Evolutionary conservation across 495 filamentous ascomycete genomes (phyloP), one percentile per base, ranked within the genome.

Genomic region (Aspergillus ostianus): DNA sequence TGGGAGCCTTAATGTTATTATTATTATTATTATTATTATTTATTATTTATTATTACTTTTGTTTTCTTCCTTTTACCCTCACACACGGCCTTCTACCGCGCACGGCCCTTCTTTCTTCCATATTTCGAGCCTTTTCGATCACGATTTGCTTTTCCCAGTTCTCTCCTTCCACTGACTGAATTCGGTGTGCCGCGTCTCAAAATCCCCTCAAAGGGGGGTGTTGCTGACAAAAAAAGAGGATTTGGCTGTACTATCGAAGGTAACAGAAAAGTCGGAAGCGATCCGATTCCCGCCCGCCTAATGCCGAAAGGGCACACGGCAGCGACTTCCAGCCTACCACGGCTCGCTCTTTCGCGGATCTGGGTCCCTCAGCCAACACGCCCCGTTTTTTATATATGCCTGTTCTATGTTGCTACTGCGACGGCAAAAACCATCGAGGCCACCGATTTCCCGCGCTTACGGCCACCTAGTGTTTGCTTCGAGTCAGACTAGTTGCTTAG

Each of bases 261-360:
- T 17, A 20, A 21, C 23, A 26, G 18, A 49, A 49, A 17, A 20
- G 18, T 53, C 36, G 56, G 54, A 51, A 47, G 30, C 57, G 53
- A 53, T 51, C 51, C 62, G 53, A 58, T 47, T 60, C 59, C 59
- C 56, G 55, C 56, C 55, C 54, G 47, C 51, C 32, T 36, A 29
- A 26, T 56, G 57, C 50, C 56, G 44, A 67, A 55, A 71, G 62
- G 46, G 46, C 21, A 18, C 55, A 52, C 73, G 72, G 73, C 64
- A 65, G 48, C 70, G 44, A 64, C 49, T 67, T 73, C 73, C 73
- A 67, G 67, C 75, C 70, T 73, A 76, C 72, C 75, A 78, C 63
- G 70, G 48, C 18, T 36, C 64, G 36, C 47, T 55, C 49, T 64
- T 58, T 32, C 44, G 23, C 50, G 45, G 57, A 49, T 58, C 63